Evolutionary conservation across 768 basidiomycete genomes (phyloP), one percentile per base, ranked within the genome.

Genomic region (Pleurotus tuoliensis): DNA sequence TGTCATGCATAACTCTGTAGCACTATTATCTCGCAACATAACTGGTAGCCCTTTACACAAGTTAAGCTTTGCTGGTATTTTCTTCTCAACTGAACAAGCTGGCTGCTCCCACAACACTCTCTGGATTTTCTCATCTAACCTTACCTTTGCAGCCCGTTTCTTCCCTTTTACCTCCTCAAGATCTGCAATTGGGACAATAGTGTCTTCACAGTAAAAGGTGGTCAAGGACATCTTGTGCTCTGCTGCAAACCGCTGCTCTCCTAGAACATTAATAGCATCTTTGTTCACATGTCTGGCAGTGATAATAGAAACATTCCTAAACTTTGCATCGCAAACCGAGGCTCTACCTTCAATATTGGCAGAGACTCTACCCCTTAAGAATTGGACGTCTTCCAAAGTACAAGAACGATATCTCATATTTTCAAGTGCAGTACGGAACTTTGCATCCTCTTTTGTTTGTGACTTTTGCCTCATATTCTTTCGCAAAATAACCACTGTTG

Each of bases 41-140:
- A 73, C 59, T 16, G 75, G 75, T 51, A 71, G 59, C 1, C 69
- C 71, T n/a, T 66, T 22, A 56, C 69, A 71, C 16, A 71, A 40
- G 4, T 60, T 53, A 2, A 77, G 55, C 37, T 67, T 65, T 20
- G 65, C 69, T 12, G 70, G 63, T 27, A 67, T 59, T 48, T 61
- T 52, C 22, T 69, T 34, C 16, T 30, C 27, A 30, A 30, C 27
- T 7, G 27, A 30, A 30, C 27, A 30, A 30, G 27, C 27, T 30
- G 27, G 27, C 27, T 30, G 27, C 8, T 30, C 27, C 27, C 27
- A 30, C 8, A 30, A 30, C 8, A 30, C 4, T 8, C 27, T 30
- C 8, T 30, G 27, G 8, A 30, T 30, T 30, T 8, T 30, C 27
- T 30, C 27, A 8, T 30, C 27, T 8, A 30, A 30, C 27, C 8